Evolutionary conservation across 2,329 filamentous ascomycete genomes (phyloP).

Genomic region (Madurella mycetomatis): DNA sequence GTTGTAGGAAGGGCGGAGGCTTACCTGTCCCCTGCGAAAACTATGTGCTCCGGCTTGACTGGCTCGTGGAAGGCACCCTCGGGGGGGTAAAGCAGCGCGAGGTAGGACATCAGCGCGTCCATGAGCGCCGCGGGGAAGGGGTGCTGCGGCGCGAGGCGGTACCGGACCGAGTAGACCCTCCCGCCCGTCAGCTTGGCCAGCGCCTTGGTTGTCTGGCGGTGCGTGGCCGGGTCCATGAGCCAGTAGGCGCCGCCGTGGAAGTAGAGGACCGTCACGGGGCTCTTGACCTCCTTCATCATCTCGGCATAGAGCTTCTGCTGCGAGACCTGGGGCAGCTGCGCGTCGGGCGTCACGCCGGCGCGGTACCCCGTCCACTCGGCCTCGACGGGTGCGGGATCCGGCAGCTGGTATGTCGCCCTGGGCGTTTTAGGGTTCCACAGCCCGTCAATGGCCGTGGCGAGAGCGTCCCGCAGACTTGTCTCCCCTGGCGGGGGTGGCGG

Average conservation of each 20-base stretch:
- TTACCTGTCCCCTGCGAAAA: slow-evolving; percentile 66
- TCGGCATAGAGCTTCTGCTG: slow-evolving; percentile 61
- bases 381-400: slow-evolving; percentile 54
- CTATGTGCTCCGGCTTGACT: slow-evolving; percentile 60
- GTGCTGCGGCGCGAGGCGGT: slow-evolving; percentile 69
- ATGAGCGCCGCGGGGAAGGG: slow-evolving; percentile 71
- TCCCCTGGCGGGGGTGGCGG: slow-evolving; percentile 49
- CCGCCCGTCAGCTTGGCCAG: slow-evolving; percentile 64
- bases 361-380: slow-evolving; percentile 75
- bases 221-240: slow-evolving; percentile 64
- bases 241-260: slow-evolving; percentile 75
- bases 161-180: slow-evolving; percentile 66
- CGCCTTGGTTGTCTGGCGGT: slow-evolving; percentile 54
- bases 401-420: slow-evolving; percentile 36
- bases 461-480: slow-evolving; percentile 50
- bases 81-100: slow-evolving; percentile 68
- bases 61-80: slow-evolving; percentile 62
- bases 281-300: slow-evolving; percentile 64
- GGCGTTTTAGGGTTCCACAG: slow-evolving; percentile 39
- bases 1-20: slow-evolving; percentile 3
- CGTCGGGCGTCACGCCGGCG: slow-evolving; percentile 45
- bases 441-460: slow-evolving; percentile 55
- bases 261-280: slow-evolving; percentile 62
- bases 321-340: slow-evolving; percentile 49
- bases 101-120: slow-evolving; percentile 68